Base-by-base conservation (phyloP, 2,329 filamentous ascomycete genomes). In the Beauveria medogensis region DNA sequence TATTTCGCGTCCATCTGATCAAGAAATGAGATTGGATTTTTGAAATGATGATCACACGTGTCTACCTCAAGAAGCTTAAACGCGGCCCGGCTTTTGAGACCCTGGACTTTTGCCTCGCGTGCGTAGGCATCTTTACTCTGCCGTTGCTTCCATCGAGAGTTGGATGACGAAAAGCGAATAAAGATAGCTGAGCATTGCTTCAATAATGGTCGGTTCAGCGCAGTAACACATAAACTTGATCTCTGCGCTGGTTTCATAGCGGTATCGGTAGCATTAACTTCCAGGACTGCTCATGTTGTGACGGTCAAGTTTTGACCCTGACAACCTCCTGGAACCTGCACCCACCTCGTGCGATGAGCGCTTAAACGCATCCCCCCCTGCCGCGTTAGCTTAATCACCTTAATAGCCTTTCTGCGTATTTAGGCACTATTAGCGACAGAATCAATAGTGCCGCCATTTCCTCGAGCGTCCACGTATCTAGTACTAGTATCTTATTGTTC, bases 61-160 rank as follows among this genome's bases (percentile, higher is more conserved):
- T 69, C 37, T 70, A 91, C 91, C 80, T 97, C 90, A 20, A 97
- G 75, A 10, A 99, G 78, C 74, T 99, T 99, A 74, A 94, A 97
- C 0, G 92, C 94, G 28, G 94, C 94, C 64, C 94, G 85, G 68
- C 91, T 95, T 74, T 93, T 97, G 62, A 97, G 77, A 0, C 88
- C 88, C 66, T 89, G 82, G 2, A 95, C 85, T 69, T 86, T 89
- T 51, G 94, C 92, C 67, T 89, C 84, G 60, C 83, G 84, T 0
- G 88, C 83, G 71, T 86, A 96, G 20, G 74, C 75, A 75, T 99
- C 94, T 46, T 75, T 81, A 44, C 78, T 78, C 70, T 97, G 92
- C 22, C 94, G 87, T 57, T 82, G 81, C 72, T 91, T 91, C 94
- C 94, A 99, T 73, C 86, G 80, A 55, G 75, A 75, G 37, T 46